Conservation (phyloP, 2,329 filamentous ascomycete genomes). For the Alternaria sp. region DNA sequence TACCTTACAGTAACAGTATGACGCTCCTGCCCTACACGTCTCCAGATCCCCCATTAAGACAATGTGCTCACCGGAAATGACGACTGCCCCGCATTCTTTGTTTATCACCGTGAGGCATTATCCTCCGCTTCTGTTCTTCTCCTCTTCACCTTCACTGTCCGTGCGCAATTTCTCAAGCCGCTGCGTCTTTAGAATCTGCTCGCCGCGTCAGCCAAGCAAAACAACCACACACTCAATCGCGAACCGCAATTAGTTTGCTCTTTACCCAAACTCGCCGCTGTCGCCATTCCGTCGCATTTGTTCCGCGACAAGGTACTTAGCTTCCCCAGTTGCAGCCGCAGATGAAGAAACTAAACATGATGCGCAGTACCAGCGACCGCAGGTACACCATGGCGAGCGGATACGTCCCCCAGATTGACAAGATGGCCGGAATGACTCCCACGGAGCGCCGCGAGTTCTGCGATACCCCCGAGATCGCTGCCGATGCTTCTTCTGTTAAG, state of each 20-base stretch:
- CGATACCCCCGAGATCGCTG: not conserved
- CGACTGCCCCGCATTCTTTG: not conserved
- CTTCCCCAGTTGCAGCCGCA: not conserved
- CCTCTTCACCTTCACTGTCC: slow-evolving; percentile 1
- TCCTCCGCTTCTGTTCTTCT: not conserved
- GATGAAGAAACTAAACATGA: not conserved
- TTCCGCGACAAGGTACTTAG: not conserved
- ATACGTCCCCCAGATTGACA: slow-evolving; percentile 8
- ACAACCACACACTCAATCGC: not conserved
- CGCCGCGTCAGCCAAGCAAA: not conserved
- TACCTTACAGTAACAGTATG: not conserved
- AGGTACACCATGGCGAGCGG: slow-evolving; percentile 6
- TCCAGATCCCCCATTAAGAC: not conserved
- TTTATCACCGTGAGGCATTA: not conserved
- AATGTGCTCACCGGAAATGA: not conserved
- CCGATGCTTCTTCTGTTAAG: not conserved
- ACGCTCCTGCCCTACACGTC: not conserved
- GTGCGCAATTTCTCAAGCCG: not conserved
- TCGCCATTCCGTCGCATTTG: not conserved
- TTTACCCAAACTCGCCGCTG: not conserved
- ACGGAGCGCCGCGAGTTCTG: slow-evolving; percentile 4
- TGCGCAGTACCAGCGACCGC: not conserved
- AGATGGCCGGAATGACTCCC: slow-evolving; percentile 4
- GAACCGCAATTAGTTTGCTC: not conserved
- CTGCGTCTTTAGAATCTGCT: too few species aligned